These are phyloP conservation scores for Macadamia integrifolia DNA, from an alignment of 164 flowering plant species.

Conservation along the genomic window DNA sequence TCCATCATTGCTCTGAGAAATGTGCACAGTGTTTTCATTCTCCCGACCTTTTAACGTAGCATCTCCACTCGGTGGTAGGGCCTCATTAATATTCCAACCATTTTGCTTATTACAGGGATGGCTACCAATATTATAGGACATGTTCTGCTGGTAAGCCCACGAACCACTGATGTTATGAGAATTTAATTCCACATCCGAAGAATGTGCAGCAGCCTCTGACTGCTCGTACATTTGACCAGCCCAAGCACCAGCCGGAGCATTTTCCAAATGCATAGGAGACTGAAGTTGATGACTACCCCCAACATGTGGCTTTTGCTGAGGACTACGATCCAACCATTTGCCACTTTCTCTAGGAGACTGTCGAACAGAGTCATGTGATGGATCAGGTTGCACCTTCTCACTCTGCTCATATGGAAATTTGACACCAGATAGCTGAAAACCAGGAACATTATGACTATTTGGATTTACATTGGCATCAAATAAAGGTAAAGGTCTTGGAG, in stretches of 20 bases:
- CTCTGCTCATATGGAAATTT: constrained; percentile 27
- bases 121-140: constrained; percentile 14
- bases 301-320: constrained; percentile 29
- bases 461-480: constrained; percentile 29
- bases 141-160: constrained; percentile 25
- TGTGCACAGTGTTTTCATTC: neutral
- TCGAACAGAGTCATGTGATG: constrained; percentile 27
- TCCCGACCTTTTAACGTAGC: neutral
- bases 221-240: constrained; percentile 28
- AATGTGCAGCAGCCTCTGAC: constrained; percentile 22
- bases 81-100: constrained; percentile 24
- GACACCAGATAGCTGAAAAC: constrained; percentile 28
- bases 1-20: constrained; percentile 3
- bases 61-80: constrained; percentile 11
- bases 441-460: constrained; percentile 24
- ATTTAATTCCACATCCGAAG: constrained; percentile 13
- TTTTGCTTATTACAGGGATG: constrained; percentile 17
- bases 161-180: constrained; percentile 19
- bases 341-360: constrained; percentile 31
- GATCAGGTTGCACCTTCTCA: constrained; percentile 23
- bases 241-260: constrained; percentile 30
- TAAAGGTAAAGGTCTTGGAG: constrained; percentile 30
- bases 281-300: constrained; percentile 34
- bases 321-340: constrained; percentile 31
- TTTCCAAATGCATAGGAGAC: constrained; percentile 27